phyloP scores from a whole-genome alignment of 805 yeast species.

The Phaffomyces thermotolerans region DNA sequence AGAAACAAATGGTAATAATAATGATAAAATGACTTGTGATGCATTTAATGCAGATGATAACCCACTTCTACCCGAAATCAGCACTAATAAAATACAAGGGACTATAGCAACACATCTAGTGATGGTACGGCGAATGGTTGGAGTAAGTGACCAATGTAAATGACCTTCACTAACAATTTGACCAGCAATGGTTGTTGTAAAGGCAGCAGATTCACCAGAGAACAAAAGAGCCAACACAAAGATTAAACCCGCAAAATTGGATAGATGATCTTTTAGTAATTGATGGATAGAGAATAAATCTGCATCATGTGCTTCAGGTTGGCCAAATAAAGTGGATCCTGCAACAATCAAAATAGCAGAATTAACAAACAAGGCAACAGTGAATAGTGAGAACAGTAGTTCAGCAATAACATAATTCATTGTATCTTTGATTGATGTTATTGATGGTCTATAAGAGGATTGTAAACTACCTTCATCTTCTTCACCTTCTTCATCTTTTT shows the following conservation, averaged over 20 bases:
- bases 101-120: constrained; percentile 81
- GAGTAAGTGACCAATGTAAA: constrained; percentile 70
- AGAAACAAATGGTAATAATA: constrained; percentile 76
- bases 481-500: constrained; percentile 23
- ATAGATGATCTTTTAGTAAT: constrained; percentile 51
- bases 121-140: constrained; percentile 70
- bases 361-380: constrained; percentile 87
- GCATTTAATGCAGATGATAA: constrained; percentile 70
- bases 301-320: constrained; percentile 47
- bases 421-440: constrained; percentile 74
- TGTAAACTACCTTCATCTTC: constrained; percentile 24
- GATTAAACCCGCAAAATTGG: constrained; percentile 73
- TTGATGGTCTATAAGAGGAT: constrained; percentile 61
- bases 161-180: constrained; percentile 95
- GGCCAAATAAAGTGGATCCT: constrained; percentile 72
- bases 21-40: constrained; percentile 76
- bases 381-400: constrained; percentile 71
- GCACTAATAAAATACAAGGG: constrained; percentile 74
- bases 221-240: constrained; percentile 81
- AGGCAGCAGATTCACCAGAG: constrained; percentile 89
- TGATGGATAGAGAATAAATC: constrained; percentile 78
- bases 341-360: constrained; percentile 85
- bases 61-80: constrained; percentile 76
- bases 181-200: constrained; percentile 90
- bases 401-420: constrained; percentile 80